These are phyloP conservation scores for Trichoderma parareesei DNA, from an alignment of 495 filamentous ascomycete species.

Conservation along the genomic window DNA sequence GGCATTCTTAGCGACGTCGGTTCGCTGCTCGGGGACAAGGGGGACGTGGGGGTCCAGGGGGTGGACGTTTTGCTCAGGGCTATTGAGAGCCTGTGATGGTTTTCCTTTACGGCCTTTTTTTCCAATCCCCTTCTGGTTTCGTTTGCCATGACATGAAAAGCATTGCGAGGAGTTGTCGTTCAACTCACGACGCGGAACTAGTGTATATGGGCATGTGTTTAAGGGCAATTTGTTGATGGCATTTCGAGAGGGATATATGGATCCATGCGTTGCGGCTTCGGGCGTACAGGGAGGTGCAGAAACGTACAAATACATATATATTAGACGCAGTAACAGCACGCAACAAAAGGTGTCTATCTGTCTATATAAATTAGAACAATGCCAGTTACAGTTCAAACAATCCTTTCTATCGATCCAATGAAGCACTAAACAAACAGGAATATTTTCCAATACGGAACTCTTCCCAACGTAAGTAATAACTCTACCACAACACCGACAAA, in stretches of 20 bases:
- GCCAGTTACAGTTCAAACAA: too few relatives aligned
- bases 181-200: background rate
- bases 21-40: constrained; percentile 58
- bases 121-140: too few relatives aligned
- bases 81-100: constrained; percentile 58
- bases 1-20: constrained; percentile 89
- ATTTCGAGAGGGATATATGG: background rate
- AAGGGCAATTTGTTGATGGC: background rate
- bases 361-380: background rate
- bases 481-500: background rate
- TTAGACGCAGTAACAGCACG: background rate
- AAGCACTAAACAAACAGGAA: background rate
- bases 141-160: background rate
- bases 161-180: background rate
- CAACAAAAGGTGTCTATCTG: background rate
- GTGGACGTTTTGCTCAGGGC: constrained; percentile 67
- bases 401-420: background rate
- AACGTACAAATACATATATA: background rate
- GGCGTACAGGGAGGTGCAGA: background rate
- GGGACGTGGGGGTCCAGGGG: constrained; percentile 40
- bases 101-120: background rate
- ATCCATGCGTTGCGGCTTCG: background rate
- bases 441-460: background rate
- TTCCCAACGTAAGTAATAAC: background rate
- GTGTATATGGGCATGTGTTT: background rate